Evolutionary conservation across 192 early-diverging fungal species (phyloP).

Genomic region (Cetraspora pellucida): DNA sequence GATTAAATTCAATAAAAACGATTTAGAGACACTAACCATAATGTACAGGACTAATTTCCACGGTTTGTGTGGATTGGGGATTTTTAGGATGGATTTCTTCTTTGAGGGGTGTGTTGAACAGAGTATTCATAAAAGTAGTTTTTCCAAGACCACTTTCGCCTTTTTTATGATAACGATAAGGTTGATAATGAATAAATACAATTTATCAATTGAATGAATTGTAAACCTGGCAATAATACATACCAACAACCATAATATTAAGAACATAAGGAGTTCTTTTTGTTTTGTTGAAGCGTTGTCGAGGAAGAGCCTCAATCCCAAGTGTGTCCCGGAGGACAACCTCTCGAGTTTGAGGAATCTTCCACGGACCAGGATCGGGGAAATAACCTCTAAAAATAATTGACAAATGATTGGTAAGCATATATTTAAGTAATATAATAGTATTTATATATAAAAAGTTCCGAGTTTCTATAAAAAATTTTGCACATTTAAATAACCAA

Average conservation of each 20-base stretch:
- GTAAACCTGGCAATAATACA: slow-evolving; percentile 21
- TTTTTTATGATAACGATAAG: slow-evolving; percentile 34
- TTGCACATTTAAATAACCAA: no score
- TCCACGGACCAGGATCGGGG: slow-evolving; percentile 86
- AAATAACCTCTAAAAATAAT: slow-evolving; percentile 52
- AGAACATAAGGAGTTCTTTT: slow-evolving; percentile 79
- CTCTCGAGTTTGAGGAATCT: slow-evolving; percentile 66
- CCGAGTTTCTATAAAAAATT: no score
- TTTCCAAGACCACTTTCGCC: slow-evolving; percentile 98
- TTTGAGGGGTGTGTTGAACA: slow-evolving; percentile 91
- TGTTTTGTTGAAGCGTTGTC: slow-evolving; percentile 66
- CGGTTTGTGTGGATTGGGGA: slow-evolving; percentile 74
- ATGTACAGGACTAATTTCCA: slow-evolving; percentile 80
- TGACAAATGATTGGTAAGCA: background rate
- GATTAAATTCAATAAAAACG: background rate
- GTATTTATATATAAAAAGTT: no score
- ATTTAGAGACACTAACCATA: slow-evolving; percentile 57
- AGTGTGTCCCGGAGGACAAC: slow-evolving; percentile 56
- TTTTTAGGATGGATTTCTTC: slow-evolving; percentile 68
- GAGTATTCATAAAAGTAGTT: slow-evolving; percentile 98
- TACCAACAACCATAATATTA: slow-evolving; percentile 95
- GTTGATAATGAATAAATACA: background rate
- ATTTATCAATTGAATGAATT: background rate
- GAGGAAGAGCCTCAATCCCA: slow-evolving; percentile 73
- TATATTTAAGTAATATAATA: no score